Evolutionary conservation across 2,329 filamentous ascomycete genomes (phyloP), one percentile per base, ranked within the genome.

Genomic region (Dactylellina haptotyla): DNA sequence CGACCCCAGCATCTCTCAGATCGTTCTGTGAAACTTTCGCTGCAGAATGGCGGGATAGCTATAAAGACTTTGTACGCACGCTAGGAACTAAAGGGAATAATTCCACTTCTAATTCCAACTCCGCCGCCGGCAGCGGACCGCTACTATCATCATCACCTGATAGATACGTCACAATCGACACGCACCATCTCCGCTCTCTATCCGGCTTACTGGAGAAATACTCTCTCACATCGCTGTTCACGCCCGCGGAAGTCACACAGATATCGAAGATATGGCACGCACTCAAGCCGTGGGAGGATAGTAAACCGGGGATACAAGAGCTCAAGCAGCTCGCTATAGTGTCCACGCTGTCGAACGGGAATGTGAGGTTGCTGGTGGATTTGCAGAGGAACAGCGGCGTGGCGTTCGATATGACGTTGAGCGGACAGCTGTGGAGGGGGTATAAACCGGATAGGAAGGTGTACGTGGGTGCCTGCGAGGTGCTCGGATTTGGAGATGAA

Each of bases 301-400:
- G 86, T 0, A 26, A n/a, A 30, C 39, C 43, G 3, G 82, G 82
- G 14, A 80, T 83, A 0, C 77, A 75, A 0, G 90, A 89, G 0
- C 80, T 94, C 20, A 78, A 80, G 1, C 79, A 82, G 48, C 81
- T 93, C 25, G 84, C 84, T 37, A 80, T 77, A 8, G 91, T 89
- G 0, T 84, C 86, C 41, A 92, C 89, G 0, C 82, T 94, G 25
- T 91, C 89, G 26, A 95, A 95, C 79, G 91, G 90, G 34, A 94
- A 93, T 79, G 79, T 83, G 1, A 81, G 83, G 1, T 82, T 94
- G n/a, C 83, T 94, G 45, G 79, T 82, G 1, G 91, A 94, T 78
- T 83, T 95, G 53, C 81, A 85, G 54, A 78, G 81, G 56, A 83
- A 87, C 76, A 88, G 86, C 1, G 80, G 81, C 3, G 83, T 93